Conservation (phyloP, 2,329 filamentous ascomycete species). For the Iodosphaeria phyllophila region DNA sequence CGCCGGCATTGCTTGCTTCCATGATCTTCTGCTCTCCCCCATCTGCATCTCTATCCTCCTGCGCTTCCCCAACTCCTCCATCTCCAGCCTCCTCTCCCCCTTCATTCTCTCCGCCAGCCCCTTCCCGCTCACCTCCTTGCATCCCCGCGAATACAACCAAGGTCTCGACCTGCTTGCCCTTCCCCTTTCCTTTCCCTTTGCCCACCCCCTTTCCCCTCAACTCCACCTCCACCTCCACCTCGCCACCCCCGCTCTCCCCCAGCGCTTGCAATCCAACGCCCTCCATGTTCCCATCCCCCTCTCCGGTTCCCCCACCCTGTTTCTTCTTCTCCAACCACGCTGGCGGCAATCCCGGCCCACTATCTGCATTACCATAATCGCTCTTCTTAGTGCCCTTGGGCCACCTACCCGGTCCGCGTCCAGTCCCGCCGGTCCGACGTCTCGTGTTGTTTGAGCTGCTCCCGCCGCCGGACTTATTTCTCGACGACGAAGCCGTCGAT, state of each 20-base stretch:
- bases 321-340: conserved; percentile 24
- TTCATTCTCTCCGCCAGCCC: conserved; percentile 2
- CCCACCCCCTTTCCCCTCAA: too few species aligned
- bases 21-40: conserved; percentile 3
- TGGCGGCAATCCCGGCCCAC: conserved; percentile 43
- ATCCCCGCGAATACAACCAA: conserved; percentile 7
- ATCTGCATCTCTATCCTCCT: conserved; percentile 3
- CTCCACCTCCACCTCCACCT: conserved; percentile 17
- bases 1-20: conserved; percentile 3
- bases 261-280: conserved; percentile 1
- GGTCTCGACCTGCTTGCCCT: conserved; percentile 9
- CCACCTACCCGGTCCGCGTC: conserved; percentile 45
- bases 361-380: conserved; percentile 47
- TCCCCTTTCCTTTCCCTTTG: conserved; percentile 11
- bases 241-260: conserved; percentile 7
- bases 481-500: conserved; percentile 22
- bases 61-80: conserved; percentile 1
- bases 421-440: too few species aligned
- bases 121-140: conserved; percentile 4
- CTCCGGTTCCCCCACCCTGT: too few species aligned
- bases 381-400: conserved; percentile 51
- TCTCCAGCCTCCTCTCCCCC: conserved; percentile 2
- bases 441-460: too few species aligned
- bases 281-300: too few species aligned
- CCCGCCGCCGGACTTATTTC: conserved; percentile 39